Evolutionary conservation across 345 rosid genomes (phyloP), one percentile per base, ranked within the genome.

Genomic region (Durio zibethinus): DNA sequence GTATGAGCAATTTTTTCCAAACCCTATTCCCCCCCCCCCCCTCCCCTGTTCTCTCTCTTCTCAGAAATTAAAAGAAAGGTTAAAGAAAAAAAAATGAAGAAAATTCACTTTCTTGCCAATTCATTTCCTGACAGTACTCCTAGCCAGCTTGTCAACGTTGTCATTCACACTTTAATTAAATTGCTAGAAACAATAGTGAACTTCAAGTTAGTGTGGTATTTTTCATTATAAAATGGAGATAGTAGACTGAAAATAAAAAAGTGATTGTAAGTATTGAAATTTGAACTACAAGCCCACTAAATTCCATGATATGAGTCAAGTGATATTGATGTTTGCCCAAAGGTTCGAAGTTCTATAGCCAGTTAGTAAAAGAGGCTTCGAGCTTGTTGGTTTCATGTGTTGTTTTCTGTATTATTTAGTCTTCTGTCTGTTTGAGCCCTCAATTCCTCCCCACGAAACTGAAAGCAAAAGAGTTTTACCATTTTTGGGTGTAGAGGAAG

Each of bases 301-400:
- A n/a, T n/a, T n/a, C n/a, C n/a, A n/a, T n/a, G n/a, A n/a, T n/a
- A n/a, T n/a, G n/a, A n/a, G n/a, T n/a, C n/a, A n/a, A n/a, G 27
- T 14, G 5, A 21, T 62, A 16, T 71, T 68, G 72, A 76, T 52
- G 80, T 68, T 67, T 42, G 73, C 21, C 18, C 40, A 3, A 62
- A 72, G 89, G 80, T 50, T n/a, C 79, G 53, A 75, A 85, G 86
- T 80, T 84, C 84, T 60, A 82, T 70, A 82, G 78, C 70, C 77
- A 82, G 74, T 36, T 74, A 78, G 82, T 78, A 79, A 80, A 79
- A 56, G 27, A 88, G 88, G 83, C 40, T 72, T 50, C 0, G 83
- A 80, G 77, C 92, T 84, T 78, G 64, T 82, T 82, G 85, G 90
- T 86, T 85, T 89, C 94, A 89, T 92, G 87, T 77, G 96, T 88